Evolutionary conservation across 306 rosid species (phyloP).

Genomic region (Sicyos edulis): DNA sequence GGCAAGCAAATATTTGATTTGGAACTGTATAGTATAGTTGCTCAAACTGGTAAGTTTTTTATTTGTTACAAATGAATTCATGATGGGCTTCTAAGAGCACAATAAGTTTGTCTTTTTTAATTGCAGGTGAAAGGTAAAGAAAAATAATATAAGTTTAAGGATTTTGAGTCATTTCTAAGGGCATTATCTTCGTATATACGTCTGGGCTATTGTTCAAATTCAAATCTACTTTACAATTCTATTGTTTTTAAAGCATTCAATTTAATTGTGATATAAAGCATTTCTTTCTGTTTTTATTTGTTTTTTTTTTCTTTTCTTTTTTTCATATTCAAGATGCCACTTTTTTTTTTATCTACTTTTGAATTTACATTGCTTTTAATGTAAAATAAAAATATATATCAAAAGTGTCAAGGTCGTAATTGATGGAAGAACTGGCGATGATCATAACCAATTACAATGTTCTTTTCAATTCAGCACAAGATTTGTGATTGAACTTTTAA

Average conservation of each 20-base stretch:
- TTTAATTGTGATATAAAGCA: not conserved
- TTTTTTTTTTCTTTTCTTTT: not conserved
- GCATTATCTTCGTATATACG: constrained; percentile 9
- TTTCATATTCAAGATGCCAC: not conserved
- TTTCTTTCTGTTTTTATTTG: not conserved
- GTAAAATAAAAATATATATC: no score
- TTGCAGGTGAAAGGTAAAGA: not conserved
- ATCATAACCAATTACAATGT: not conserved
- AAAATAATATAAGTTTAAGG: constrained; percentile 5
- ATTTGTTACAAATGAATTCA: constrained; percentile 13
- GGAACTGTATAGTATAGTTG: constrained; percentile 20
- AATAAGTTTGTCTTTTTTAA: constrained; percentile 7
- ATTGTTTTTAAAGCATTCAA: not conserved
- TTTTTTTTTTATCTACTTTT: not conserved
- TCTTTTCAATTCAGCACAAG: no score
- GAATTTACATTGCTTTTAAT: not conserved
- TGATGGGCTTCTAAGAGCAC: not conserved
- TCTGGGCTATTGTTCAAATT: not conserved
- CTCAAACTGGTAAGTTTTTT: constrained; percentile 6
- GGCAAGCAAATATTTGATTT: not conserved
- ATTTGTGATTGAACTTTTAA: no score
- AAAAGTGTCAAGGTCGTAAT: no score
- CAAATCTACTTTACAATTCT: not conserved
- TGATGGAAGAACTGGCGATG: not conserved
- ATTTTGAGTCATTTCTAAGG: constrained; percentile 1